Base-by-base conservation (phyloP, 75 land plant species). In the Pseudotsuga menziesii region DNA sequence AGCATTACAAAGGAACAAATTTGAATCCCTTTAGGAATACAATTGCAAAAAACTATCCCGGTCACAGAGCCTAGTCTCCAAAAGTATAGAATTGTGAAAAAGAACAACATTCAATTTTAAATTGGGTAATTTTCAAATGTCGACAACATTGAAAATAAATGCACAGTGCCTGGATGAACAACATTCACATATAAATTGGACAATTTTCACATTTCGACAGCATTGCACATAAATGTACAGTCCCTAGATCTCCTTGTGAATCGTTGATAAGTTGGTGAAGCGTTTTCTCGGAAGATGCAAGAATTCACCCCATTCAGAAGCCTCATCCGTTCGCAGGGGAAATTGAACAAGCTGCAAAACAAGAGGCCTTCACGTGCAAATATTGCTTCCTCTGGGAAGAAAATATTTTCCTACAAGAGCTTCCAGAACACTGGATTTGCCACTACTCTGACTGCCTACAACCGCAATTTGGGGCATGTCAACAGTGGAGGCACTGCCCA, bases 371-470 rank as follows among this genome's bases (percentile, higher is more conserved):
- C 97, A 77, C 12, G 97, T 94, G 63, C 97, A 94, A 39, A 94
- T 94, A 35, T 94, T 92, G 5, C 86, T 74, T 7, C 92, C 94
- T 62, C 97, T 57, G 23, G 97, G 94, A 69, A 94, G 71, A 77
- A 94, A 94, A 71, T 94, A 94, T 8, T 95, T 80, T 11, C 95
- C 93, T 23, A 94, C 98, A 56, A 94, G 84, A 6, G 98, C 90
- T 72, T 94, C 98, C 20, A 94, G 85, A 22, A 94, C 98, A 75
- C 98, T 94, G 29, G 98, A 92, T 77, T 94, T 94, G 20, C 98
- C 98, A 78, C 98, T 92, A 85, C 95, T 94, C 87, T 94, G 95
- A 78, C 98, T 89, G 12, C 98, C 98, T 12, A 94, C 88, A 17
- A 94, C 98, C 20, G 90, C 93, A 57, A 92, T 95, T 82, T 94